A percentile compares a stretch with the other conserved stretches of the same genome.
Evolutionary conservation across 78 protist species (phyloP).

Genomic region (Dictyostelium discoideum): dicty_2.7 NC_007089.4:5233501-5234000

Average conservation of each 20-base stretch:
- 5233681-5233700: background rate
- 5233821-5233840: background rate
- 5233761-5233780: background rate
- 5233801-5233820: background rate
- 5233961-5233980: background rate
- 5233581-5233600: background rate
- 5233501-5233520: background rate
- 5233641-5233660: background rate
- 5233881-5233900: background rate
- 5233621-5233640: background rate
- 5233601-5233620: background rate
- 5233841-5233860: background rate
- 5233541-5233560: background rate
- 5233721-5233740: background rate
- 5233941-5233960: background rate
- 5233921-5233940: background rate
- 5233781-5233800: background rate
- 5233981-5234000: background rate
- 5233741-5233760: background rate
- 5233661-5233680: background rate
- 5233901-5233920: background rate
- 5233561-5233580: background rate
- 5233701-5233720: background rate
- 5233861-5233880: background rate
- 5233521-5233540: background rate